Conservation (phyloP, 495 filamentous ascomycete genomes). For the Pseudoneurospora amorphoporcata region DNA sequence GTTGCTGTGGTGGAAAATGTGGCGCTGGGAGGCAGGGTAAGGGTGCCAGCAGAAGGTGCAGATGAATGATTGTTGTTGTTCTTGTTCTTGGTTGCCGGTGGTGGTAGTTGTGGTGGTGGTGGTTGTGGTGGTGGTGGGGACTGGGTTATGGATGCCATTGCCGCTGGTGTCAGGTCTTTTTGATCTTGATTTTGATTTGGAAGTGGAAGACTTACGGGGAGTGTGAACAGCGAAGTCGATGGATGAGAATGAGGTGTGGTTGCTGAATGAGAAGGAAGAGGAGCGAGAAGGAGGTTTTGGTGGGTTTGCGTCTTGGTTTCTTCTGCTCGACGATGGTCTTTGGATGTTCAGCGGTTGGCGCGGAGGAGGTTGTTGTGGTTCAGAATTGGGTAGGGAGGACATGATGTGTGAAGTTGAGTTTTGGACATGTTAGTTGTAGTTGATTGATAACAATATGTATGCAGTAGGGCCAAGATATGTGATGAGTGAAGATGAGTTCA, state of each 20-base stretch:
- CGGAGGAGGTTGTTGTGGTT: neutral
- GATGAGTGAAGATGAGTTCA: neutral
- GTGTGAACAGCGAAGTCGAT: neutral
- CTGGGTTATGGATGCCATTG: neutral
- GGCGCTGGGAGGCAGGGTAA: constrained; percentile 12
- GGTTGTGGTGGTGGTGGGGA: neutral
- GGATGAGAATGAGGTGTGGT: neutral
- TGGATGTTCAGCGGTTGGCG: neutral
- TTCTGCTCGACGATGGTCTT: neutral
- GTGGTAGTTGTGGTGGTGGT: neutral
- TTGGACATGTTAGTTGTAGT: neutral
- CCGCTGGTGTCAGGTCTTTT: neutral
- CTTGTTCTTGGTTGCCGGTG: neutral
- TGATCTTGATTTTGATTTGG: neutral
- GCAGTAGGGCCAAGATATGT: no score
- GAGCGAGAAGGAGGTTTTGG: neutral
- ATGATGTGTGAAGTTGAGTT: neutral
- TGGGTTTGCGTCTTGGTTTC: neutral
- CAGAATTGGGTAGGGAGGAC: neutral
- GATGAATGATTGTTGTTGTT: constrained; percentile 22
- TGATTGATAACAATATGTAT: no score
- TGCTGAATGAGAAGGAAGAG: neutral
- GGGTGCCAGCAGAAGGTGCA: constrained; percentile 40
- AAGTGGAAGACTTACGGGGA: no score
- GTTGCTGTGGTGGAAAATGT: constrained; percentile 13